Conservation (phyloP, 805 yeast genomes). For the Danielia oregonensis region DNA sequence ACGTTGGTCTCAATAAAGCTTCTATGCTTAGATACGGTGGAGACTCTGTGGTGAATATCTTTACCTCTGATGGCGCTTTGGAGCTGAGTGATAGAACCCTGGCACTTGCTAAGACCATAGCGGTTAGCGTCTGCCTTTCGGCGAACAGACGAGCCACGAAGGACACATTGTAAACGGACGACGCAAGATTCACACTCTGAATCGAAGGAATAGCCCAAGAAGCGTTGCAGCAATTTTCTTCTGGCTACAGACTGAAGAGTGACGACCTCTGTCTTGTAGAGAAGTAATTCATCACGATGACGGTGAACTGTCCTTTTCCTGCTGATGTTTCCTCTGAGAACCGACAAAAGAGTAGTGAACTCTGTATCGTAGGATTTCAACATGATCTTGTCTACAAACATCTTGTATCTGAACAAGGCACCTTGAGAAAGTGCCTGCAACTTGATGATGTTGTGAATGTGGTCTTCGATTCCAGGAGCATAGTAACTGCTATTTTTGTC, state of each 20-base stretch:
- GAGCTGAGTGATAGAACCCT: slow-evolving; percentile 23
- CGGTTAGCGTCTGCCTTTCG: not conserved
- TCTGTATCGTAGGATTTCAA: slow-evolving; percentile 54
- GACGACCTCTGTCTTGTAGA: slow-evolving; percentile 29
- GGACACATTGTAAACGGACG: slow-evolving; percentile 3
- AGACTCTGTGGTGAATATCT: slow-evolving; percentile 16
- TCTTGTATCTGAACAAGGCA: slow-evolving; percentile 56
- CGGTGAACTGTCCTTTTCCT: slow-evolving; percentile 29
- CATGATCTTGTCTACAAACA: slow-evolving; percentile 62
- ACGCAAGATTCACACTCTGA: slow-evolving; percentile 2
- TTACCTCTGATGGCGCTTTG: slow-evolving; percentile 46
- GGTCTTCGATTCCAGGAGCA: slow-evolving; percentile 6
- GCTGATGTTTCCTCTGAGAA: slow-evolving; percentile 46
- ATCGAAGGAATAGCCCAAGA: not conserved
- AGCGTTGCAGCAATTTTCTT: slow-evolving; percentile 15
- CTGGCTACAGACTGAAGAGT: slow-evolving; percentile 39
- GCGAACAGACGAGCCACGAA: slow-evolving; percentile 5
- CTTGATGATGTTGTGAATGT: slow-evolving; percentile 32
- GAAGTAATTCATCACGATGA: slow-evolving; percentile 31
- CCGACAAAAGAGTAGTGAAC: slow-evolving; percentile 45
- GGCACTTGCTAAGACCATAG: slow-evolving; percentile 10
- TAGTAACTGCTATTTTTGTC: not conserved
- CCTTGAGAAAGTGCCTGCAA: slow-evolving; percentile 75
- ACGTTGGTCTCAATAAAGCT: slow-evolving; percentile 19
- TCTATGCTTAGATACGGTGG: slow-evolving; percentile 21